These are phyloP conservation scores for Triticum timopheevii DNA, from an alignment of 176 grass and related monocot species.

Conservation along the genomic window DNA sequence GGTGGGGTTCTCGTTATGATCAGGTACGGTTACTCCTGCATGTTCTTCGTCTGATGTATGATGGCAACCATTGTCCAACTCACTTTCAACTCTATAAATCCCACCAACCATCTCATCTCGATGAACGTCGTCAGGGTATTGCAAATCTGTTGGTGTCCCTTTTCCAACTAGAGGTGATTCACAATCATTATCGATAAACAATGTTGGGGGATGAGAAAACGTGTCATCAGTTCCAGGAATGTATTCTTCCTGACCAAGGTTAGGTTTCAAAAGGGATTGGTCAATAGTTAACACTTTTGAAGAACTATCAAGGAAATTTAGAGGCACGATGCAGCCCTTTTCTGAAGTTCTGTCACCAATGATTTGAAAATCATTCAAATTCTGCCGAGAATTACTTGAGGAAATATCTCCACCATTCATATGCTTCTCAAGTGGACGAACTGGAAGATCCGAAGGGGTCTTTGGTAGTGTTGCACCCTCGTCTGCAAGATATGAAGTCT, in stretches of 20 bases:
- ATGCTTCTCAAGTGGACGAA: slow-evolving; percentile 37
- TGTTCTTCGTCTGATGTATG: slow-evolving; percentile 69
- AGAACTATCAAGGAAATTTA: slow-evolving; percentile 26
- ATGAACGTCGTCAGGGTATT: slow-evolving; percentile 9
- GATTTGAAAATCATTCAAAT: slow-evolving; percentile 30
- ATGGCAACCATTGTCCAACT: slow-evolving; percentile 46
- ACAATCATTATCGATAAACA: slow-evolving; percentile 27
- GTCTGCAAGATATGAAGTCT: slow-evolving; percentile 93
- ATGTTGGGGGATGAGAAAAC: slow-evolving; percentile 15
- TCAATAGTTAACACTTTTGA: slow-evolving; percentile 27
- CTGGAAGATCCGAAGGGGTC: slow-evolving; percentile 35
- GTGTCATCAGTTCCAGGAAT: slow-evolving; percentile 14
- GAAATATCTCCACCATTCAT: slow-evolving; percentile 11
- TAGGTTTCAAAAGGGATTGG: slow-evolving; percentile 19
- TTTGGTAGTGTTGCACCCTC: slow-evolving; percentile 87
- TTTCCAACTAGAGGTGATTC: slow-evolving; percentile 28
- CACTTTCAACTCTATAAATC: slow-evolving; percentile 39
- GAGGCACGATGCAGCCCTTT: slow-evolving; percentile 35
- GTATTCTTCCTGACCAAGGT: slow-evolving; percentile 39
- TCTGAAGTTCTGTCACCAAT: slow-evolving; percentile 32
- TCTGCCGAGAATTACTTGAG: slow-evolving; percentile 16
- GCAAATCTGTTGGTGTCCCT: background rate
- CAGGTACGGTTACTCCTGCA: slow-evolving; percentile 31
- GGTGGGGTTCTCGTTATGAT: slow-evolving; percentile 43
- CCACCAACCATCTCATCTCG: slow-evolving; percentile 21